Conservation (phyloP, 2,329 filamentous ascomycete genomes). For the Grosmannia clavigera region DNA sequence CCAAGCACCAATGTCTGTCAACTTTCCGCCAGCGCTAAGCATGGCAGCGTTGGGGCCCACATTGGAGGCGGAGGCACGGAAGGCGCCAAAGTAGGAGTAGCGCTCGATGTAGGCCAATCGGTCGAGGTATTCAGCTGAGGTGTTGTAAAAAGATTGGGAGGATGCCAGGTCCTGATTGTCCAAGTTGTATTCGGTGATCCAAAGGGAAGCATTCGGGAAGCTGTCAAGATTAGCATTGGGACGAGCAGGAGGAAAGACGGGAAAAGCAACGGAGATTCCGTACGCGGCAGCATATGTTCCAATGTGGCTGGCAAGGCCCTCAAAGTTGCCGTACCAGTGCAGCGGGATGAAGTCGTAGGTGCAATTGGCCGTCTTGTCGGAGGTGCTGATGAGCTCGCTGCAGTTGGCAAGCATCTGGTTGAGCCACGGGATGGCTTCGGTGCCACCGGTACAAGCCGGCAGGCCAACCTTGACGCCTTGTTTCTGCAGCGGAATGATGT, state of each 20-base stretch:
- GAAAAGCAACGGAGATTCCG: conserved; percentile 6
- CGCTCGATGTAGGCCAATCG: conserved; percentile 45
- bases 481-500: conserved; percentile 56
- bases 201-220: conserved; percentile 51
- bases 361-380: conserved; percentile 33
- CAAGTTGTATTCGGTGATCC: conserved; percentile 68
- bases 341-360: conserved; percentile 51
- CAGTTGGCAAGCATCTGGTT: conserved; percentile 52
- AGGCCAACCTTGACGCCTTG: conserved; percentile 56
- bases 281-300: conserved; percentile 41
- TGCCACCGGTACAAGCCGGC: conserved; percentile 54
- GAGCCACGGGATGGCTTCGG: conserved; percentile 53
- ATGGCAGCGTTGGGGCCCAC: conserved; percentile 63
- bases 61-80: conserved; percentile 57
- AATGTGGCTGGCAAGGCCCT: conserved; percentile 53
- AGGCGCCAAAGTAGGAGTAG: conserved; percentile 68
- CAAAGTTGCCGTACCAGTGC: conserved; percentile 60
- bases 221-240: conserved; percentile 19
- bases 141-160: conserved; percentile 57
- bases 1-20: conserved; percentile 67
- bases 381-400: conserved; percentile 40
- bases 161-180: conserved; percentile 40
- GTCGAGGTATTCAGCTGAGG: conserved; percentile 55
- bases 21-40: conserved; percentile 50
- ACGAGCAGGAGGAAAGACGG: neutral